Percentiles rank a stretch among this genome's conserved stretches.
phyloP scores from a whole-genome alignment of 257 asterid species.

The Solanum okadae region DNA sequence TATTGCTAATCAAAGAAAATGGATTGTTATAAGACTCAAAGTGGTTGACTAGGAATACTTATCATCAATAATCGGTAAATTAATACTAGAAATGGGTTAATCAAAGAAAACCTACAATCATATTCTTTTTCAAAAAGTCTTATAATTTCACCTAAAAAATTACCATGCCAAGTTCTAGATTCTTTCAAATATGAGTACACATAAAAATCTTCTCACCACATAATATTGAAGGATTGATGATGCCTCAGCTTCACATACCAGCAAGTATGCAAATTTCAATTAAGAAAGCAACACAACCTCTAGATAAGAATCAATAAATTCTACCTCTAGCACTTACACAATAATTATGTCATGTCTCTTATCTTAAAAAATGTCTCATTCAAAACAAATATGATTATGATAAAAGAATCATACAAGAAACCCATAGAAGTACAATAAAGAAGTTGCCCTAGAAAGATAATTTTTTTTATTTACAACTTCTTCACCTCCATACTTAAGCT shows the following conservation, averaged over 20 bases:
- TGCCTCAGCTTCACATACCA: not conserved
- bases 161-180: too few relatives aligned
- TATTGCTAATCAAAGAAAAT: too few relatives aligned
- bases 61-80: not conserved
- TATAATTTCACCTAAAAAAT: too few relatives aligned
- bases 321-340: not conserved
- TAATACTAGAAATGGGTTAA: not conserved
- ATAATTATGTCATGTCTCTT: not conserved
- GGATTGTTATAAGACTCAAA: not conserved
- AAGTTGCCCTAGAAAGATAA: too few relatives aligned
- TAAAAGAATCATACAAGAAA: not conserved
- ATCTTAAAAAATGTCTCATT: not conserved
- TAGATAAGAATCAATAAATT: too few relatives aligned
- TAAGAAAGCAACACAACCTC: not conserved
- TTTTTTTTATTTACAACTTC: too few relatives aligned
- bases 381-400: not conserved
- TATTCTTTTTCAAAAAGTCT: too few relatives aligned
- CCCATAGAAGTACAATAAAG: not conserved
- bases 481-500: not conserved
- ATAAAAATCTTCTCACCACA: too few relatives aligned
- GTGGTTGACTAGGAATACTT: not conserved
- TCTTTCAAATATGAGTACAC: too few relatives aligned
- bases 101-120: too few relatives aligned
- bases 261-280: not conserved
- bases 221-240: not conserved